phyloP scores from a whole-genome alignment of 2,329 filamentous ascomycete species.

The Apiospora hydei region DNA sequence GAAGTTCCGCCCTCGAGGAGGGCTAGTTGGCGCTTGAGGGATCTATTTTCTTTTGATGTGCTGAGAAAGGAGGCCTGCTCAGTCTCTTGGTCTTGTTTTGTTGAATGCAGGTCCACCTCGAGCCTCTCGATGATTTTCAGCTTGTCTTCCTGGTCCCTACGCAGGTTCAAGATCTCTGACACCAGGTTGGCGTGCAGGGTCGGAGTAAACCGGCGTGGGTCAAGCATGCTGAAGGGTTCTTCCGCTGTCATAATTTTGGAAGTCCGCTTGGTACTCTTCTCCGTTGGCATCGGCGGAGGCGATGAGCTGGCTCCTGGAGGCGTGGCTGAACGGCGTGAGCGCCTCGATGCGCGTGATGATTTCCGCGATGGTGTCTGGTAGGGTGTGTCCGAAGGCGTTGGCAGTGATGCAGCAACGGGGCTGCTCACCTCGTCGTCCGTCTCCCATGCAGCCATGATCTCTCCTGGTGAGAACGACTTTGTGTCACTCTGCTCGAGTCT shows the following conservation, averaged over 20 bases:
- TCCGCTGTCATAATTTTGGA: constrained; percentile 68
- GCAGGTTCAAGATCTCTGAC: constrained; percentile 87
- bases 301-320: constrained; percentile 63
- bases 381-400: constrained; percentile 75
- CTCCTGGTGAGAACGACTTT: neutral
- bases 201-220: constrained; percentile 92
- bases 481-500: constrained; percentile 3
- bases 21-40: constrained; percentile 84
- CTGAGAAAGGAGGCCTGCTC: constrained; percentile 68
- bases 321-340: constrained; percentile 72
- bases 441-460: constrained; percentile 59
- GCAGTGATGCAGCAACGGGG: constrained; percentile 65
- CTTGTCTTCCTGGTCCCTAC: constrained; percentile 91
- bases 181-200: constrained; percentile 94
- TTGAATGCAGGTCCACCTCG: constrained; percentile 75
- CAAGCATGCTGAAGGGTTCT: constrained; percentile 76
- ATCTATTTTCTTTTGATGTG: constrained; percentile 77
- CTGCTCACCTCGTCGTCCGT: constrained; percentile 68
- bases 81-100: constrained; percentile 76
- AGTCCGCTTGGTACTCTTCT: constrained; percentile 56
- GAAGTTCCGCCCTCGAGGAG: constrained; percentile 88
- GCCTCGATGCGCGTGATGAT: constrained; percentile 67
- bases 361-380: constrained; percentile 75
- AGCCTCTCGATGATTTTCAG: constrained; percentile 84
- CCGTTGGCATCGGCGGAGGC: constrained; percentile 58